Evolutionary conservation across 352 stramenopile genomes (phyloP).

Genomic region (Phytophthora colocasiae): DNA sequence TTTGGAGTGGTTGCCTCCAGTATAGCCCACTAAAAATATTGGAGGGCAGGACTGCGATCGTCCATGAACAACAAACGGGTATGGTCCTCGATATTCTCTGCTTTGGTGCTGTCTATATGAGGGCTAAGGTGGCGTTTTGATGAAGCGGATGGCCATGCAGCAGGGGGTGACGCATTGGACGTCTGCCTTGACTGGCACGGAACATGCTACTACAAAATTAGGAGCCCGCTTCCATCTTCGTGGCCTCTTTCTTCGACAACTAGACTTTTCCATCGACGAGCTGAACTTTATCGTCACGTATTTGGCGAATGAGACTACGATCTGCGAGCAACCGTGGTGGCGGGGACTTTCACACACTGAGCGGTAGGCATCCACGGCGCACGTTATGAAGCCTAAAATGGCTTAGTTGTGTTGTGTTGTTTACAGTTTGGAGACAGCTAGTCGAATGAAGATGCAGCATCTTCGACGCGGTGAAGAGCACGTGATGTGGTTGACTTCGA

Average conservation of each 20-base stretch:
- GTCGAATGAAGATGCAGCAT: constrained; percentile 47
- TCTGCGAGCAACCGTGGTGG: constrained; percentile 52
- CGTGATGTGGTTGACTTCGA: constrained; percentile 44
- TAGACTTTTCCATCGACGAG: constrained; percentile 52
- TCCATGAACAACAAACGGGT: constrained; percentile 38
- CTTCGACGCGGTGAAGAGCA: constrained; percentile 48
- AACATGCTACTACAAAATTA: constrained; percentile 50
- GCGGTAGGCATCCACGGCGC: constrained; percentile 23
- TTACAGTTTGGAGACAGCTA: constrained; percentile 43
- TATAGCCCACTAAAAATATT: too few species aligned
- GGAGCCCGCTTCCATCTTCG: constrained; percentile 52
- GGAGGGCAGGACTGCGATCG: too few species aligned
- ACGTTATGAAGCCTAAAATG: neutral
- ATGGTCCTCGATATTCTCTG: constrained; percentile 5
- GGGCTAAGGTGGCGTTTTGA: constrained; percentile 1
- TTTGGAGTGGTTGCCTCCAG: neutral
- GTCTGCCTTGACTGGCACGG: constrained; percentile 22
- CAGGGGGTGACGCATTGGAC: constrained; percentile 40
- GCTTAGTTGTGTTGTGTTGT: neutral
- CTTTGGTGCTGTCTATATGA: neutral
- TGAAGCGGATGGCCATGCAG: constrained; percentile 34
- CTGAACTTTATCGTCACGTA: constrained; percentile 58
- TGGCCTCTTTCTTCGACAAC: constrained; percentile 47
- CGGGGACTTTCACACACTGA: constrained; percentile 38
- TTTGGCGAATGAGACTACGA: constrained; percentile 47